Evolutionary conservation across 352 stramenopile species (phyloP), one percentile per base, ranked within the genome.

Genomic region (Phytophthora sansomeana): DNA sequence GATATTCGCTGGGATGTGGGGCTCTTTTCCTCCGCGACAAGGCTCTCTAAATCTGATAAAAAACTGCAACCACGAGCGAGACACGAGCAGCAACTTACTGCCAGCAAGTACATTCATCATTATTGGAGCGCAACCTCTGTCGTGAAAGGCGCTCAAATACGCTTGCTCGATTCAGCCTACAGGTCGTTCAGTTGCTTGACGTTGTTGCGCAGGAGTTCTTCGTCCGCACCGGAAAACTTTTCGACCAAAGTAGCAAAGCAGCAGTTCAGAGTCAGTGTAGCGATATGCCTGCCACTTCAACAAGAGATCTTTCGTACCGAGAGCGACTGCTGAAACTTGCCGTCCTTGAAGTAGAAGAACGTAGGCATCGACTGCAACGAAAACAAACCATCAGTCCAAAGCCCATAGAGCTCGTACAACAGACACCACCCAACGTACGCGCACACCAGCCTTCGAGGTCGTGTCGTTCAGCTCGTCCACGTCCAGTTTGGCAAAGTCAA

Each of bases 401-500:
- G 4, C 1, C 41, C 10, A 29, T 1, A 47, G 43, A 11, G 17
- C 2, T 38, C 19, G 7, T 8, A 57, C 10, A 48, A 44, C 16
- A 63, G 3, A 42, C 16, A 17, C 26, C 36, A 7, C 17, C 35
- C 10, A 32, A 80, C 89, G 59, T 74, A 96, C 89, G 32, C 87
- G 86, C 26, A 96, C 87, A 29, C 89, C 89, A 33, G 87, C 89
- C 60, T 90, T 89, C 8, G 83, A 74, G 0, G 89, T 89, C 21
- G 85, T 93, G 38, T 94, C 85, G 57, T 90, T 85, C 32, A 95
- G 60, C 13, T 95, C 82, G 28, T 96, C 89, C 14, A 96, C 89
- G 30, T 96, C 89, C 39, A 96, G 66, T 71, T 96, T 96, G 59
- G 83, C 82, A 63, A 96, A 96, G 36, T 92, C 80, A 41, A 96